These are phyloP conservation scores for Passalora sequoiae DNA, from an alignment of 2,329 filamentous ascomycete species.

Conservation along the genomic window DNA sequence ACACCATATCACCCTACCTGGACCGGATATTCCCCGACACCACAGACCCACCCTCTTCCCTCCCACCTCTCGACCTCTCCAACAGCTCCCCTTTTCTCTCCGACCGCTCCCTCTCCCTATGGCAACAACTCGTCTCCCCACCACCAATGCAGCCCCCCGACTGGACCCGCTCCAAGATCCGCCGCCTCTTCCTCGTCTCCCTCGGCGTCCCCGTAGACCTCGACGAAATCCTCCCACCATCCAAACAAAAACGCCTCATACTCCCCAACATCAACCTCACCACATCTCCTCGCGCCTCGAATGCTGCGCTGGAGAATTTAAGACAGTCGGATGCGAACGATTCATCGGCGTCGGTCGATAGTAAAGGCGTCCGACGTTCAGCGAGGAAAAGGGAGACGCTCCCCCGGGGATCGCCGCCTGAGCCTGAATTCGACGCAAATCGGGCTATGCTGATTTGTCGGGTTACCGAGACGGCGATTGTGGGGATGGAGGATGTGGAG, in stretches of 20 bases:
- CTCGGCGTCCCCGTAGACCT: conserved; percentile 93
- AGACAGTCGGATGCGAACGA: conserved; percentile 31
- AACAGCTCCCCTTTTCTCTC: conserved; percentile 66
- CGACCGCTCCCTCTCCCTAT: conserved; percentile 80
- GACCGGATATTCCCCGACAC: conserved; percentile 59
- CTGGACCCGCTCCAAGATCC: conserved; percentile 94
- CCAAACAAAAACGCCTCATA: conserved; percentile 95
- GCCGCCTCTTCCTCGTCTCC: conserved; percentile 90
- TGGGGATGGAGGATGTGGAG: conserved; percentile 73
- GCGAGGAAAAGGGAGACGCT: conserved; percentile 37
- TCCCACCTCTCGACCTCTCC: conserved; percentile 28
- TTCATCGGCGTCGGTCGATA: conserved; percentile 31
- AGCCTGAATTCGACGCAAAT: conserved; percentile 73
- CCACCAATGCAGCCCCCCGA: conserved; percentile 92
- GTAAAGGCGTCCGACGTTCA: conserved; percentile 26
- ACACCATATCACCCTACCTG: conserved; percentile 60
- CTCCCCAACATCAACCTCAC: conserved; percentile 66
- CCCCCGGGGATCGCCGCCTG: conserved; percentile 59
- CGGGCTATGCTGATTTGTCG: conserved; percentile 71
- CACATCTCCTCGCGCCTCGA: conserved; percentile 34
- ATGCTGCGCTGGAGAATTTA: conserved; percentile 34
- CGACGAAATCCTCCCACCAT: conserved; percentile 93
- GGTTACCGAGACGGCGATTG: conserved; percentile 77
- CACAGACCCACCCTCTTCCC: conserved; percentile 25
- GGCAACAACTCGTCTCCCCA: conserved; percentile 92